Evolutionary conservation across 1,284 basidiomycete genomes (phyloP), one percentile per base, ranked within the genome.

Genomic region (Puccinia hordei): DNA sequence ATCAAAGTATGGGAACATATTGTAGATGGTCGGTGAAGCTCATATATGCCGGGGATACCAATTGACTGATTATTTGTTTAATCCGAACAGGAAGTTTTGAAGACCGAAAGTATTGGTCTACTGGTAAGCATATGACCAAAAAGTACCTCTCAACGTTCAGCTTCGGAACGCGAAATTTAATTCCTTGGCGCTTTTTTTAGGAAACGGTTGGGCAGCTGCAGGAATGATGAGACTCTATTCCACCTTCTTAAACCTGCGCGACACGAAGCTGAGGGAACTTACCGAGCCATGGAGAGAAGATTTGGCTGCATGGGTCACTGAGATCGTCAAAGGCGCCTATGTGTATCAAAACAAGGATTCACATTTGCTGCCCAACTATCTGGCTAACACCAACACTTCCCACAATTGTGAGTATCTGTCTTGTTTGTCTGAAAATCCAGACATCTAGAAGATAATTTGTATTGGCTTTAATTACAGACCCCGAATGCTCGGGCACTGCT

Each of bases 191-290:
- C 27, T 0, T 27, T 17, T 51, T 55, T 15, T 35, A 73, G 72
- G 72, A 59, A 93, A 94, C 80, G 93, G 88, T 0, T 95, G 93
- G 93, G 93, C 91, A 0, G 90, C 92, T 0, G 91, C 91, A 4
- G 93, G 93, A 0, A 94, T 94, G 89, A 87, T 92, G 6, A 90
- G 93, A 30, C 92, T 94, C 0, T 87, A 92, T 1, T 90, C 89
- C 0, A 93, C 92, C 4, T 90, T 94, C 79, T 86, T 89, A 82
- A 87, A 90, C 76, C 92, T 91, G 0, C 78, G 53, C 38, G 57
- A 80, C 24, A 12, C 35, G 35, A 44, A 61, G 27, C 66, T 80
- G 3, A 51, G 27, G 13, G 44, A 80, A n/a, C 38, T 61, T 13
- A 63, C 77, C 3, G 24, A 30, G 30, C 49, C 46, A 33, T 80